Evolutionary conservation across 495 filamentous ascomycete genomes (phyloP).

Genomic region (Glutinoglossum americanum): DNA sequence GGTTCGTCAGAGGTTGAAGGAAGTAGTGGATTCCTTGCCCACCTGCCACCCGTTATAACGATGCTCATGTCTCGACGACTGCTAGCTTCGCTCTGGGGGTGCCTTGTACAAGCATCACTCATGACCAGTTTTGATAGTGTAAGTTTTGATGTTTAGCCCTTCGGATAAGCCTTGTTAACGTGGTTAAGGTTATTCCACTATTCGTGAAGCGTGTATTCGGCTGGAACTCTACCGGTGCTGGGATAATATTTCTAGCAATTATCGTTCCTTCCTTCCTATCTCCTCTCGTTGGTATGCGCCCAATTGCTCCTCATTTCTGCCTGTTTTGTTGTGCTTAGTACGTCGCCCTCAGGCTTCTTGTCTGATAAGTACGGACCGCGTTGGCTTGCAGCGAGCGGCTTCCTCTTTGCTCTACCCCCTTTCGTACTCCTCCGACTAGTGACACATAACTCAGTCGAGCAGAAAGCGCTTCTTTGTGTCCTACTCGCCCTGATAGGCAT

Average conservation of each 20-base stretch:
- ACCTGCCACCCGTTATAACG: slow-evolving; percentile 17
- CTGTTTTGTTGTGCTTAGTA: not conserved
- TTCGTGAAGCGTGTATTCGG: slow-evolving; percentile 16
- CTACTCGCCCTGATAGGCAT: slow-evolving; percentile 16
- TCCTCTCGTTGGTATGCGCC: slow-evolving; percentile 13
- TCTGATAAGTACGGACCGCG: slow-evolving; percentile 7
- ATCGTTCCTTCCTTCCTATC: slow-evolving; percentile 10
- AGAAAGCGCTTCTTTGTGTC: slow-evolving; percentile 17
- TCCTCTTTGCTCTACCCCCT: not conserved
- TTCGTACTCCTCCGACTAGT: slow-evolving; percentile 11
- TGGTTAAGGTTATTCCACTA: slow-evolving; percentile 21
- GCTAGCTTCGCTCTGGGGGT: slow-evolving; percentile 18
- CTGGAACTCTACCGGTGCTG: slow-evolving; percentile 3
- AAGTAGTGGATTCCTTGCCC: not conserved
- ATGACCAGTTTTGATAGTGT: slow-evolving; percentile 17
- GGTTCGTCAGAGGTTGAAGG: not conserved
- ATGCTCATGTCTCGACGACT: slow-evolving; percentile 21
- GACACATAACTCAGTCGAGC: slow-evolving; percentile 11
- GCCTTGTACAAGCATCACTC: slow-evolving; percentile 10
- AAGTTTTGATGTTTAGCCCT: not conserved
- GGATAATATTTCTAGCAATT: slow-evolving; percentile 5
- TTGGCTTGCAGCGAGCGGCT: slow-evolving; percentile 2
- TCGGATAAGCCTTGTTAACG: not conserved
- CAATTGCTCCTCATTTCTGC: not conserved
- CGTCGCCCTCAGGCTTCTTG: not conserved